Conservation (phyloP, 129 eudicot genomes). For the Pittosporum tobira region DNA sequence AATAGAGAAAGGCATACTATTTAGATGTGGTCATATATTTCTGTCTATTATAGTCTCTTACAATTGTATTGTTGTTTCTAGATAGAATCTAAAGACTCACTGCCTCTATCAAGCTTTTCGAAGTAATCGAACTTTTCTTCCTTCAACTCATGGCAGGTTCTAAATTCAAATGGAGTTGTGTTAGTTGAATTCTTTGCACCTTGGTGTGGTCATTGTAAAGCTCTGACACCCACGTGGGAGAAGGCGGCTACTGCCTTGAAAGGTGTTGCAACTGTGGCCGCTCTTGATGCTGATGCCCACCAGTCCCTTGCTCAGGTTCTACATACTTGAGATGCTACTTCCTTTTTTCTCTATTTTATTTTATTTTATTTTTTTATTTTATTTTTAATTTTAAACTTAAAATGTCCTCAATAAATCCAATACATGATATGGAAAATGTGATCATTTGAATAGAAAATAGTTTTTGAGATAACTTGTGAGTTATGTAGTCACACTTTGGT, state of each 20-base stretch:
- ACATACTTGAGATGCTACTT: background rate
- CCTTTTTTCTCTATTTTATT: too few species aligned
- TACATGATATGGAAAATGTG: too few species aligned
- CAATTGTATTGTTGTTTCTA: too few species aligned
- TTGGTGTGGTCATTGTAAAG: constrained; percentile 90
- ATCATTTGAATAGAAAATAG: too few species aligned
- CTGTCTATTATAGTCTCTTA: too few species aligned
- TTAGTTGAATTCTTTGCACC: constrained; percentile 83
- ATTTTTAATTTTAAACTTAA: background rate
- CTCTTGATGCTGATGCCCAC: constrained; percentile 89
- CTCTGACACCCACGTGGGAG: constrained; percentile 83
- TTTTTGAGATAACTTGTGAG: too few species aligned
- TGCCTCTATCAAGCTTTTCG: constrained; percentile 4
- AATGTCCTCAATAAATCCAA: too few species aligned
- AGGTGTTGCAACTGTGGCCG: constrained; percentile 91
- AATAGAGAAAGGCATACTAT: background rate
- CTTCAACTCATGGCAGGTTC: constrained; percentile 31
- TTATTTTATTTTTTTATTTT: background rate
- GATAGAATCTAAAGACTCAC: background rate
- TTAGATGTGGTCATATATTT: background rate
- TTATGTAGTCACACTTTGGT: too few species aligned
- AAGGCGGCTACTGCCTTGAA: constrained; percentile 75
- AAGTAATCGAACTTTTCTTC: background rate
- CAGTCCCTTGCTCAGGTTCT: constrained; percentile 71
- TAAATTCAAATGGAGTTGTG: constrained; percentile 72